Conservation (phyloP, 352 stramenopile species). For the Phytophthora cryptogea region DNA sequence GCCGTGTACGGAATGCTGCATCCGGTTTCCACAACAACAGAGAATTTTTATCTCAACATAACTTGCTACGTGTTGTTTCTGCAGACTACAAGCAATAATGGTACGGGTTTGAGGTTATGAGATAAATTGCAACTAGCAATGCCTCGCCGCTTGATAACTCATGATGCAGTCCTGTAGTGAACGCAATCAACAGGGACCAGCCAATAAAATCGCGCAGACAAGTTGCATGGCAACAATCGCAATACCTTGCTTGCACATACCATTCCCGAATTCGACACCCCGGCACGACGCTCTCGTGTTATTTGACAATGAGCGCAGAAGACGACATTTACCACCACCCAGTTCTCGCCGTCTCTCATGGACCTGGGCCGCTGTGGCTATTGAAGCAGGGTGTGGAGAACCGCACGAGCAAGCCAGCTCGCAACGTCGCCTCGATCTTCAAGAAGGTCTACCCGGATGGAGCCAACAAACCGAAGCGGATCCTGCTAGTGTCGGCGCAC, state of each 20-base stretch:
- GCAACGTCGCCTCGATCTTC: constrained; percentile 52
- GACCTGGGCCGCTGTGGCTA: constrained; percentile 63
- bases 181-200: constrained; percentile 24
- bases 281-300: not conserved
- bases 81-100: too few species aligned
- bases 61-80: constrained; percentile 1
- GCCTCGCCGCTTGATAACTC: constrained; percentile 18
- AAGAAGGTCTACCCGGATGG: constrained; percentile 49
- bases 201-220: constrained; percentile 29
- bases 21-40: constrained; percentile 34
- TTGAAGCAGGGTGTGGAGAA: constrained; percentile 52
- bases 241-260: too few species aligned
- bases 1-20: constrained; percentile 42
- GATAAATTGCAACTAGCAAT: not conserved
- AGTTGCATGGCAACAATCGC: constrained; percentile 13
- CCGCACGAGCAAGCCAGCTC: constrained; percentile 37
- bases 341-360: constrained; percentile 62
- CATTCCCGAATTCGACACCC: constrained; percentile 13
- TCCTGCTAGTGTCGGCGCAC: constrained; percentile 88
- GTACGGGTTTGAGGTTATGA: too few species aligned
- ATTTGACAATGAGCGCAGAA: constrained; percentile 9
- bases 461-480: constrained; percentile 48
- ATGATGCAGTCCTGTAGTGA: constrained; percentile 1
- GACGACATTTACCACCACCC: constrained; percentile 34
- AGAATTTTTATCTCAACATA: constrained; percentile 44